Conservation (phyloP, 164 flowering plant genomes). For the Umbellularia californica region DNA sequence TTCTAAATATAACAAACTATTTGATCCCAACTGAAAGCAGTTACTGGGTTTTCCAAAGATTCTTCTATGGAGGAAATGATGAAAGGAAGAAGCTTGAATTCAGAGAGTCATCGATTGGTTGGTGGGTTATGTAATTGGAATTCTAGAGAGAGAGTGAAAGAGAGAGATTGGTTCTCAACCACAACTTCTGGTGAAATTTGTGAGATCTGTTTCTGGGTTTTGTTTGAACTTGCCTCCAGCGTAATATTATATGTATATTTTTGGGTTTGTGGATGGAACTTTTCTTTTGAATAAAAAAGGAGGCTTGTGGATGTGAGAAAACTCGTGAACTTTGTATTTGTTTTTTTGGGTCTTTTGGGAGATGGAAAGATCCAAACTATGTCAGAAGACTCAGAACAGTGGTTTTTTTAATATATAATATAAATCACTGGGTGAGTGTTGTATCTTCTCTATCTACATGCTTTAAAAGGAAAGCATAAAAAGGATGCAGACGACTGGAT, state of each 20-base stretch:
- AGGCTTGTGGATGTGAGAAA: neutral
- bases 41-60: too few species aligned
- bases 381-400: neutral
- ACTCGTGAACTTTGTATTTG: neutral
- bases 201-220: neutral
- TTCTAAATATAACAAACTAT: too few species aligned
- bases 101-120: neutral
- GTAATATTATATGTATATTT: neutral
- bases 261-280: neutral
- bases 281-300: neutral
- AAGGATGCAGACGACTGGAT: too few species aligned
- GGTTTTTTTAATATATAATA: neutral
- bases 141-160: neutral
- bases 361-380: neutral
- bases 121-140: neutral
- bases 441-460: neutral
- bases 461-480: neutral
- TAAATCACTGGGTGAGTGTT: neutral
- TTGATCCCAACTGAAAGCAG: too few species aligned
- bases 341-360: neutral
- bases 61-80: too few species aligned
- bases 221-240: neutral
- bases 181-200: conserved; percentile 8
- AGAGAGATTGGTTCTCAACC: conserved; percentile 15
- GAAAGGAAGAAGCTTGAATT: neutral